These are phyloP conservation scores for Scheffersomyces quercinus DNA, from an alignment of 1,139 yeast species.

Conservation along the genomic window DNA sequence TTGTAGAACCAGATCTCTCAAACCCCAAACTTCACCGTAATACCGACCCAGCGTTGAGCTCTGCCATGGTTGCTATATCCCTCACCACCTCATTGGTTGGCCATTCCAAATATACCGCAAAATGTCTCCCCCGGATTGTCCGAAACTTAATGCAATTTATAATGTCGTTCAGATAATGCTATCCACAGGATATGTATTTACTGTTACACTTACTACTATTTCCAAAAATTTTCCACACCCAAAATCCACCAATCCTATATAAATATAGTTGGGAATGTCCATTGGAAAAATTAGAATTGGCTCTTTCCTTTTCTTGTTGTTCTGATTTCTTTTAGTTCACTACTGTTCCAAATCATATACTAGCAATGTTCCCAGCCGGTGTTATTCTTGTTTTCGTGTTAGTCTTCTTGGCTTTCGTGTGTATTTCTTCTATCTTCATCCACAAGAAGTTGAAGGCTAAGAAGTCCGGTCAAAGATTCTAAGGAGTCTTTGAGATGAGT, in stretches of 20 bases:
- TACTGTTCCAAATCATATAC: slow-evolving; percentile 11
- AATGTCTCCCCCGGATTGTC: slow-evolving; percentile 2
- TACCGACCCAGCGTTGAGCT: no score
- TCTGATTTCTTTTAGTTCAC: slow-evolving; percentile 5
- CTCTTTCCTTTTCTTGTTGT: slow-evolving; percentile 7
- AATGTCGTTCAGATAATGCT: no score
- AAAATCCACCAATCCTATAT: background rate
- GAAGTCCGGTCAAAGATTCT: slow-evolving; percentile 52
- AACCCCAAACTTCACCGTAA: no score
- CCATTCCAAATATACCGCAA: background rate
- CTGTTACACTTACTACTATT: no score
- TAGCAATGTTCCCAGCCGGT: slow-evolving; percentile 51
- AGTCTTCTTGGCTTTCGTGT: slow-evolving; percentile 42
- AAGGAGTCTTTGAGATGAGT: slow-evolving; percentile 13
- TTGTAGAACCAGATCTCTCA: no score
- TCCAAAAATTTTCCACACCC: slow-evolving; percentile 1
- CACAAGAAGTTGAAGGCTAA: slow-evolving; percentile 42
- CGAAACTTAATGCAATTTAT: background rate
- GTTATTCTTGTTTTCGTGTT: slow-evolving; percentile 53
- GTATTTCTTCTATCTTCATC: slow-evolving; percentile 35
- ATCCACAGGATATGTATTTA: no score
- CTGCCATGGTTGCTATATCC: background rate
- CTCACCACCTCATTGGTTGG: background rate
- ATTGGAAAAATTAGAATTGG: slow-evolving; percentile 1
- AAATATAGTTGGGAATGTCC: slow-evolving; percentile 1